These are phyloP conservation scores for Xerocomus potaroensis DNA, from an alignment of 768 basidiomycete species.

Conservation along the genomic window DNA sequence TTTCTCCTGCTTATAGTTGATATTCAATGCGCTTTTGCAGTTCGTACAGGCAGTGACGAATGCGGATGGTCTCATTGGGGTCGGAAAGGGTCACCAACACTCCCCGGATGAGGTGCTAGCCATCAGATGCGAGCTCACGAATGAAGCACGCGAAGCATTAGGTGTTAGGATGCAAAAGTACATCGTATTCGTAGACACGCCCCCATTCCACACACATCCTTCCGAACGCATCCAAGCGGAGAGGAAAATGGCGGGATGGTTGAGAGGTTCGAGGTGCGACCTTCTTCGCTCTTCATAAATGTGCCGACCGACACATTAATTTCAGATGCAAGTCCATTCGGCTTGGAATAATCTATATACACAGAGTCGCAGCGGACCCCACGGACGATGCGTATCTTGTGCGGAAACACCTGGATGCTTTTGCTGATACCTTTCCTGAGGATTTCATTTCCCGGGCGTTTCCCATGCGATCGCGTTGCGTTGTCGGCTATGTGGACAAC, in stretches of 20 bases:
- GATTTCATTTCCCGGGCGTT: background rate
- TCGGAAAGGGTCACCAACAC: background rate
- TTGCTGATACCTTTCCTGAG: slow-evolving; percentile 5
- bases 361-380: slow-evolving; percentile 7
- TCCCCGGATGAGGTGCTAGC: slow-evolving; percentile 3
- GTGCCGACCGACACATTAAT: background rate
- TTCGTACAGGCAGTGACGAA: slow-evolving; percentile 8
- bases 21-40: background rate
- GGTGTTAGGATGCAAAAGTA: background rate
- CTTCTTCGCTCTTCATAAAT: background rate
- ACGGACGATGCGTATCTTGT: background rate
- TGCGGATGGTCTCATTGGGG: background rate
- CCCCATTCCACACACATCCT: slow-evolving; percentile 10
- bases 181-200: slow-evolving; percentile 23
- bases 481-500: slow-evolving; percentile 3
- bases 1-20: background rate
- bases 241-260: slow-evolving; percentile 2
- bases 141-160: background rate
- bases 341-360: slow-evolving; percentile 14
- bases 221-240: background rate
- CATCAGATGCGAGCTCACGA: slow-evolving; percentile 9
- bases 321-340: slow-evolving; percentile 10
- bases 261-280: slow-evolving; percentile 3
- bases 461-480: slow-evolving; percentile 1
- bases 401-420: slow-evolving; percentile 8